Conservation (phyloP, 768 basidiomycete species). For the Phlebiopsis gigantea region DNA sequence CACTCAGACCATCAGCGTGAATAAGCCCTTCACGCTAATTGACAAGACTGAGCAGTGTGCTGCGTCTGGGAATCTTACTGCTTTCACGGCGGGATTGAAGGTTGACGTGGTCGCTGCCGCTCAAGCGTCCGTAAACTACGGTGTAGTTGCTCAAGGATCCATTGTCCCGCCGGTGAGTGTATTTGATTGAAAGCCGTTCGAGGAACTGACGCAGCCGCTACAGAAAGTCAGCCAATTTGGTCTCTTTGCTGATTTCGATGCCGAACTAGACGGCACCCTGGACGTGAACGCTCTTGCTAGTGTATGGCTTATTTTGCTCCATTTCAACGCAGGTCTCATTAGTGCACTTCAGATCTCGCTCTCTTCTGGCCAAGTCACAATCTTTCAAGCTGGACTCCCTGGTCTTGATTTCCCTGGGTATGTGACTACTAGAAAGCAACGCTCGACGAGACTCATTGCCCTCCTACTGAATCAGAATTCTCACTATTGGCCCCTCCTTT, state of each 20-base stretch:
- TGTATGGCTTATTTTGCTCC: constrained; percentile 17
- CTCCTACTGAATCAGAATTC: constrained; percentile 27
- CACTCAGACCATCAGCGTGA: constrained; percentile 15
- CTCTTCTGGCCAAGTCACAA: constrained; percentile 36
- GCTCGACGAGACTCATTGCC: neutral
- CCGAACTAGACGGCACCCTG: constrained; percentile 34
- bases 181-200: neutral
- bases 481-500: constrained; percentile 45
- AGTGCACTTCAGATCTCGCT: constrained; percentile 13
- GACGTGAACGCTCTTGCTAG: constrained; percentile 32
- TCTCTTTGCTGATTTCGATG: constrained; percentile 28
- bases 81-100: constrained; percentile 17
- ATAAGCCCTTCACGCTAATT: constrained; percentile 18
- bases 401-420: constrained; percentile 42
- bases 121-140: constrained; percentile 29
- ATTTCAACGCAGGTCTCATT: neutral
- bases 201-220: neutral
- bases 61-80: constrained; percentile 11
- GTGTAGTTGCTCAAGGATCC: constrained; percentile 38
- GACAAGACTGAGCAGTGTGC: constrained; percentile 18
- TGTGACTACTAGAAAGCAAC: no score
- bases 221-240: constrained; percentile 9
- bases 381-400: constrained; percentile 40
- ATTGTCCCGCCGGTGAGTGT: constrained; percentile 31
- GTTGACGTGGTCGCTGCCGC: constrained; percentile 28